Percentiles rank a stretch among this genome's conserved stretches.
phyloP scores from a whole-genome alignment of 352 stramenopile species.

The Globisporangium perplexum region DNA sequence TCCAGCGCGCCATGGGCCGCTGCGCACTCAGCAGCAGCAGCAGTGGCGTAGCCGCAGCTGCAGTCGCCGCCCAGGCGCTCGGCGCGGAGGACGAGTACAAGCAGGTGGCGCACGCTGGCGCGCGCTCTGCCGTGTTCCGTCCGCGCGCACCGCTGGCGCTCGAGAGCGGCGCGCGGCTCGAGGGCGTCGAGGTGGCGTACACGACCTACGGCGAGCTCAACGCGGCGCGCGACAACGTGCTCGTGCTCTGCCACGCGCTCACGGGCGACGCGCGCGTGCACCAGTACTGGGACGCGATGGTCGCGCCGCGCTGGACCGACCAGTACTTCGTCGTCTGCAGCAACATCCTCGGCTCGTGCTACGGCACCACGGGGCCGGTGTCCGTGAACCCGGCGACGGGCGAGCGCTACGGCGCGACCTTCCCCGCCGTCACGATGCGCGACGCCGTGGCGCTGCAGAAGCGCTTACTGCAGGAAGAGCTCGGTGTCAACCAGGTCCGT shows the following conservation, averaged over 20 bases:
- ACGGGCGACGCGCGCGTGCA: slow-evolving; percentile 93
- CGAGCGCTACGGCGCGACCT: slow-evolving; percentile 80
- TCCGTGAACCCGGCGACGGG: slow-evolving; percentile 73
- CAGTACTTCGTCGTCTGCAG: slow-evolving; percentile 96
- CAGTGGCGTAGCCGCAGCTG: background rate
- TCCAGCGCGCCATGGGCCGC: slow-evolving; percentile 4
- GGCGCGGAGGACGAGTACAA: slow-evolving; percentile 63
- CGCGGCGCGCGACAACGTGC: slow-evolving; percentile 20
- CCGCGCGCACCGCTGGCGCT: slow-evolving; percentile 38
- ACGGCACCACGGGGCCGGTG: slow-evolving; percentile 88
- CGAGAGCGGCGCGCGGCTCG: slow-evolving; percentile 61
- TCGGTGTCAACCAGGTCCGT: slow-evolving; percentile 68
- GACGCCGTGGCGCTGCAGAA: slow-evolving; percentile 92
- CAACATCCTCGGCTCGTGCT: slow-evolving; percentile 95
- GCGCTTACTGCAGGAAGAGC: slow-evolving; percentile 82
- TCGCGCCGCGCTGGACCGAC: slow-evolving; percentile 93
- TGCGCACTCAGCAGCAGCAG: slow-evolving; percentile 8
- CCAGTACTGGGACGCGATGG: slow-evolving; percentile 91
- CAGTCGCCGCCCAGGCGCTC: background rate
- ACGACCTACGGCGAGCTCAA: slow-evolving; percentile 94
- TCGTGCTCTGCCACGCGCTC: slow-evolving; percentile 90
- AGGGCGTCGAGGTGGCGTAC: slow-evolving; percentile 85
- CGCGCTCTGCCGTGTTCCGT: slow-evolving; percentile 34
- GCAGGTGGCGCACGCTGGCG: slow-evolving; percentile 36
- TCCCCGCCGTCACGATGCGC: slow-evolving; percentile 90